These are phyloP conservation scores for Mucor indicus DNA, from an alignment of 371 early-diverging fungal genomes.

Conservation along the genomic window DNA sequence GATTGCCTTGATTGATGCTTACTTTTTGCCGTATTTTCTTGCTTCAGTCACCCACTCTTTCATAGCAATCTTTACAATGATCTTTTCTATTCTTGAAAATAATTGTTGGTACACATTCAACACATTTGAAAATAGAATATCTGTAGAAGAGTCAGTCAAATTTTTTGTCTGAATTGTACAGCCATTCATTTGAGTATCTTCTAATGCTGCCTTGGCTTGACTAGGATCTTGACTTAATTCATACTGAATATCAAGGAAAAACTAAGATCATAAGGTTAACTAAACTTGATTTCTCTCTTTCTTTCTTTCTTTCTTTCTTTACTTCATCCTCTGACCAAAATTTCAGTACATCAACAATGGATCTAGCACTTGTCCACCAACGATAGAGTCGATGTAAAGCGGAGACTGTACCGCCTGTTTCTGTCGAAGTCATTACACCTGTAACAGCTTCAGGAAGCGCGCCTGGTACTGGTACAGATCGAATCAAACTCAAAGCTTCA, in stretches of 20 bases:
- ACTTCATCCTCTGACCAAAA: slow-evolving; percentile 61
- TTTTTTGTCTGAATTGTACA: too few relatives aligned
- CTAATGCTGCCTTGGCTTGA: neutral
- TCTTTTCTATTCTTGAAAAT: slow-evolving; percentile 45
- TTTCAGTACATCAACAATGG: slow-evolving; percentile 32
- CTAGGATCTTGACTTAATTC: slow-evolving; percentile 30
- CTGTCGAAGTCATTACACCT: slow-evolving; percentile 37
- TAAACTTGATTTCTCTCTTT: too few relatives aligned
- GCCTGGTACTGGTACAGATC: slow-evolving; percentile 50
- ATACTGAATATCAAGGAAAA: slow-evolving; percentile 56
- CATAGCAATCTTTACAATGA: slow-evolving; percentile 52
- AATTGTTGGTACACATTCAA: slow-evolving; percentile 27
- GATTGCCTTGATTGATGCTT: slow-evolving; percentile 1
- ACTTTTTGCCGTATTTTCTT: slow-evolving; percentile 61
- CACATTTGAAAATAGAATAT: slow-evolving; percentile 25
- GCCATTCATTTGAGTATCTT: slow-evolving; percentile 12
- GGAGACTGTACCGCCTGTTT: slow-evolving; percentile 35
- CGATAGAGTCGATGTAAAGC: slow-evolving; percentile 44
- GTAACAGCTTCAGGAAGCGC: slow-evolving; percentile 52
- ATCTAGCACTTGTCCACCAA: slow-evolving; percentile 52
- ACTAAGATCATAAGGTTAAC: too few relatives aligned
- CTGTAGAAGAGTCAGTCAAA: too few relatives aligned
- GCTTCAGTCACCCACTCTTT: slow-evolving; percentile 59
- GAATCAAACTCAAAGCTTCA: slow-evolving; percentile 45
- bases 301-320: slow-evolving; percentile 3